Evolutionary conservation across 176 grass and related monocot genomes (phyloP), one percentile per base, ranked within the genome.

Genomic region (Canna indica): DNA sequence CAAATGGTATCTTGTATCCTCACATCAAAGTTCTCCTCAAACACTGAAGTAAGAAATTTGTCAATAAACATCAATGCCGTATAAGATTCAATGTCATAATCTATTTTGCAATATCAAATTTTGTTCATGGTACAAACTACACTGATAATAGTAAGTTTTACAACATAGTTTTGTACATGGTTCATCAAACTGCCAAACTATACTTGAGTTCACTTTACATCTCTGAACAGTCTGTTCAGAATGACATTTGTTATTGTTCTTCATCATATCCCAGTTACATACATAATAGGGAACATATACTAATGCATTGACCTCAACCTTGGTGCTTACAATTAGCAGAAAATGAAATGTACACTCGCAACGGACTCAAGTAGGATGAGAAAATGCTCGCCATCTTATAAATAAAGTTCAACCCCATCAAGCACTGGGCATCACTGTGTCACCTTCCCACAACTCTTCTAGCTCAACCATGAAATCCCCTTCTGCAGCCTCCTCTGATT

Each of bases 381-480:
- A 81, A 76, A 28, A 60, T 77, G 46, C 67, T 67, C 2, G 54
- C 57, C 83, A 84, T 81, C 78, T 83, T 73, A 84, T 65, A 52
- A 70, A 80, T 18, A 61, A 50, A 77, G 47, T 62, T 73, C 75
- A 82, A 83, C 78, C 70, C 68, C 69, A 64, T 52, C 39, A 91
- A 86, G 85, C 73, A 76, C 65, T 76, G 29, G 82, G 77, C 76
- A 92, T 85, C 12, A 61, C 20, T 16, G 79, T 34, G 17, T 83
- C 85, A 25, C 81, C 81, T 17, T 71, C 70, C 68, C 76, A 87
- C 1, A 94, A 60, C 41, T 94, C 84, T 79, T 90, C 90, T 68
- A 90, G 17, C 48, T 79, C 84, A 80, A 47, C 67, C 95, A 99
- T 88, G 34, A 99, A 78, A 72, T 94, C 90, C 29, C 73, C 42